phyloP scores from a whole-genome alignment of 2,329 filamentous ascomycete species.

The Fusarium sp. region DNA sequence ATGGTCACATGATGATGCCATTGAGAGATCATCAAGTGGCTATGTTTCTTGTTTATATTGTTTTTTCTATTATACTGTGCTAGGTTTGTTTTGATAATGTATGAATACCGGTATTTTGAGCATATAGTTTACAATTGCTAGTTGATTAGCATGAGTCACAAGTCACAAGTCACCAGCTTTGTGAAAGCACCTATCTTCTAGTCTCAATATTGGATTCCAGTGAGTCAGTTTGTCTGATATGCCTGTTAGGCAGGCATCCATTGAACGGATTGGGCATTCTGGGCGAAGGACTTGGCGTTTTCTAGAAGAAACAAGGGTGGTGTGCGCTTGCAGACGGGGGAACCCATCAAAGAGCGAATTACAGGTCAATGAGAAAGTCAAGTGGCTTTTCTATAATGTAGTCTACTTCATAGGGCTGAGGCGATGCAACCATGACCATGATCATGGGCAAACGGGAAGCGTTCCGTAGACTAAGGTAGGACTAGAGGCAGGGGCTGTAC shows the following conservation, averaged over 20 bases:
- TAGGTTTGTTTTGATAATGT: conserved; percentile 14
- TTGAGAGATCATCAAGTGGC: conserved; percentile 1
- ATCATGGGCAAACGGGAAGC: neutral
- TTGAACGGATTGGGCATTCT: neutral
- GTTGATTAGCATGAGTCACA: neutral
- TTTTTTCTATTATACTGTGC: conserved; percentile 11
- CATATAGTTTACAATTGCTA: neutral
- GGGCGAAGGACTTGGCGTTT: conserved; percentile 10
- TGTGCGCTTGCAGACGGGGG: conserved; percentile 12
- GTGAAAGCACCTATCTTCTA: neutral
- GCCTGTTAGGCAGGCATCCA: conserved; percentile 19
- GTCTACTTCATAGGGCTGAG: conserved; percentile 29
- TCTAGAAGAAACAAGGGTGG: conserved; percentile 29
- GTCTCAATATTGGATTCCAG: neutral
- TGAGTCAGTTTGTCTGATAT: conserved; percentile 1
- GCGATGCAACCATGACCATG: conserved; percentile 17
- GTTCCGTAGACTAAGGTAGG: neutral
- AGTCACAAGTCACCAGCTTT: neutral
- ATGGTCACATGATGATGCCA: conserved; percentile 16
- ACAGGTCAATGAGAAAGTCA: neutral
- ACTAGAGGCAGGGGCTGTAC: conserved; percentile 20
- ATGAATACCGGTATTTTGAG: conserved; percentile 18
- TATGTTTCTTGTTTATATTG: conserved; percentile 7
- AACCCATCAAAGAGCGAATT: neutral
- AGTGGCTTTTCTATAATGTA: conserved; percentile 1